Base-by-base conservation (phyloP, 225 moss, liverwort and hornwort species). In the Thuidium tamariscinum region DNA sequence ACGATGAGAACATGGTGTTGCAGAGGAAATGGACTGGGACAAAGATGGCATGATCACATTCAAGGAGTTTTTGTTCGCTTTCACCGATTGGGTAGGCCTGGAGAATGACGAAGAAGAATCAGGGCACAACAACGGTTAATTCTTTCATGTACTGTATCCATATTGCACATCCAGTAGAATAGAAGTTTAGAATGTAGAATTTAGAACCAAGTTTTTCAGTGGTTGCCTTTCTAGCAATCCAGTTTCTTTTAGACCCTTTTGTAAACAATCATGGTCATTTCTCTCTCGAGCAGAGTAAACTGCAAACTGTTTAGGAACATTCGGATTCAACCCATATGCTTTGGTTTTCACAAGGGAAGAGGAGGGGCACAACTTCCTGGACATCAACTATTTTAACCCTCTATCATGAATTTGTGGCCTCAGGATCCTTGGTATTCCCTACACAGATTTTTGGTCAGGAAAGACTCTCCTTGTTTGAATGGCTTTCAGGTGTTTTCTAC, bases 11-110 rank as follows among this genome's bases (percentile, higher is more conserved):
- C 70, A 36, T 52, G 86, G 41, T 48, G 34, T 87, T 29, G 82
- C 73, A 96, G 95, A 97, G 92, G 97, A 97, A 87, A 97, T 97
- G 97, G 97, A 97, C 57, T 97, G 97, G 97, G 97, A 97, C 80
- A 92, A 95, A 60, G 95, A 97, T 46, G 97, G 97, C 71, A 91
- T 92, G 92, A 95, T 97, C 30, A 96, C 96, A 82, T 95, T 97
- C 89, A 96, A 97, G 83, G 96, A 97, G 93, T 97, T 97, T 79
- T 86, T 97, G 88, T 97, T 96, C 67, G 95, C 96, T 67, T 97
- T 97, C 71, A 97, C 94, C 34, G 92, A 96, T 59, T 97, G 97
- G 97, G 97, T 97, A 54, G 96, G 97, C 83, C 77, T 96, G 27
- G 94, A 97, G 82, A 93, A 95, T 42, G 91, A 96, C 59, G 89